Evolutionary conservation across 1,284 basidiomycete species (phyloP).

Genomic region (Boletus mariae): DNA sequence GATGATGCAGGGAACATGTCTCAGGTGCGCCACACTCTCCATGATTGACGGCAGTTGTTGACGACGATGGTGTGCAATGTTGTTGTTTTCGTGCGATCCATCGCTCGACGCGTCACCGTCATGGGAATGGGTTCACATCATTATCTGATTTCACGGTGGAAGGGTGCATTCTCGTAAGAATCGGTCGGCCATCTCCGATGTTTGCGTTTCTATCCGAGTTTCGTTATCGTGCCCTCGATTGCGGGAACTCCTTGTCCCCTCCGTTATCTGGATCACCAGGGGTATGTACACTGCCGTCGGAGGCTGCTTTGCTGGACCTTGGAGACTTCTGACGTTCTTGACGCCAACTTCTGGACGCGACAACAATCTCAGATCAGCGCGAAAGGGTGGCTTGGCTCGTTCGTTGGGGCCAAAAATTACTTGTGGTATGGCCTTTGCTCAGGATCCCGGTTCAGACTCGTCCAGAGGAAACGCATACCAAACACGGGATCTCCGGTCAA

Average conservation of each 20-base stretch:
- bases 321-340: slow-evolving; percentile 16
- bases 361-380: slow-evolving; percentile 23
- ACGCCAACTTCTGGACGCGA: slow-evolving; percentile 4
- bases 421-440: neutral
- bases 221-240: slow-evolving; percentile 1
- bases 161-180: slow-evolving; percentile 19
- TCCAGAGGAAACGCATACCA: slow-evolving; percentile 4
- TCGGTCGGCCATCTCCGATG: slow-evolving; percentile 10
- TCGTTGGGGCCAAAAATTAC: slow-evolving; percentile 1
- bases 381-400: neutral
- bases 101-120: slow-evolving; percentile 17
- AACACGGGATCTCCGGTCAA: slow-evolving; percentile 12
- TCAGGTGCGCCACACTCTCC: slow-evolving; percentile 18
- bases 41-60: slow-evolving; percentile 8
- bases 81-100: slow-evolving; percentile 15
- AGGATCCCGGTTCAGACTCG: neutral
- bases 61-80: slow-evolving; percentile 3
- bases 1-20: slow-evolving; percentile 1
- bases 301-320: slow-evolving; percentile 8
- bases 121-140: slow-evolving; percentile 3
- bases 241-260: slow-evolving; percentile 1
- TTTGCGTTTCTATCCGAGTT: slow-evolving; percentile 6
- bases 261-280: slow-evolving; percentile 23
- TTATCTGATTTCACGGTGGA: neutral
- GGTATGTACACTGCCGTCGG: slow-evolving; percentile 13